A percentile compares a stretch with the other conserved stretches of the same genome.
Conservation (phyloP, 2,329 filamentous ascomycete species). For the Pyrenophora teres region DNA sequence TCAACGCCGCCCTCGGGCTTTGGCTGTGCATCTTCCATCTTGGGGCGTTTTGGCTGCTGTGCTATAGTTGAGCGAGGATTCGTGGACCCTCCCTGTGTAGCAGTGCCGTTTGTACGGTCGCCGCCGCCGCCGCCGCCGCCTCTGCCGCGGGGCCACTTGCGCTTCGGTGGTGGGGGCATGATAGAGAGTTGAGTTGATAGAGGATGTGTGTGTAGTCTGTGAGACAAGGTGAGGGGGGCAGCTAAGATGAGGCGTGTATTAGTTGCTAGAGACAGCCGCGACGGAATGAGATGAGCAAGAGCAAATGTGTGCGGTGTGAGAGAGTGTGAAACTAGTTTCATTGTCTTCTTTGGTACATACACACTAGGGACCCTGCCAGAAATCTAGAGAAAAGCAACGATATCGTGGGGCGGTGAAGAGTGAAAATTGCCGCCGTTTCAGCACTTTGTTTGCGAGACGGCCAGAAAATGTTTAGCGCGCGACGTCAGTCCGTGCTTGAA, state of each 20-base stretch:
- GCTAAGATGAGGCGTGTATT: conserved; percentile 20
- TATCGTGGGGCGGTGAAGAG: conserved; percentile 5
- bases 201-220: conserved; percentile 15
- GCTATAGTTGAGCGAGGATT: conserved; percentile 21
- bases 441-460: conserved; percentile 1
- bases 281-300: conserved; percentile 19
- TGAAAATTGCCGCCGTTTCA: neutral
- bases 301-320: conserved; percentile 24
- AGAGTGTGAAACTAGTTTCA: conserved; percentile 32
- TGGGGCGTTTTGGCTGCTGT: conserved; percentile 33
- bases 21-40: conserved; percentile 17
- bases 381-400: conserved; percentile 10
- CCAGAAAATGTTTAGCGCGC: conserved; percentile 12
- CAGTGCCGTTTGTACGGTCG: conserved; percentile 11
- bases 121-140: conserved; percentile 9
- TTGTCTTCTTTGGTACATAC: conserved; percentile 33
- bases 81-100: conserved; percentile 6
- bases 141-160: conserved; percentile 30
- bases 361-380: conserved; percentile 13
- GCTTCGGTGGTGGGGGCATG: conserved; percentile 33
- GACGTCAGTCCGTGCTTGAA: conserved; percentile 13
- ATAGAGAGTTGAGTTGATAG: conserved; percentile 5
- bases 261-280: conserved; percentile 27
- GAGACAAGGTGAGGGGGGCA: conserved; percentile 16
- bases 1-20: conserved; percentile 19